These are phyloP conservation scores for Rhodotorula mucilaginosa DNA, from an alignment of 1,284 basidiomycete species.

Conservation along the genomic window DNA sequence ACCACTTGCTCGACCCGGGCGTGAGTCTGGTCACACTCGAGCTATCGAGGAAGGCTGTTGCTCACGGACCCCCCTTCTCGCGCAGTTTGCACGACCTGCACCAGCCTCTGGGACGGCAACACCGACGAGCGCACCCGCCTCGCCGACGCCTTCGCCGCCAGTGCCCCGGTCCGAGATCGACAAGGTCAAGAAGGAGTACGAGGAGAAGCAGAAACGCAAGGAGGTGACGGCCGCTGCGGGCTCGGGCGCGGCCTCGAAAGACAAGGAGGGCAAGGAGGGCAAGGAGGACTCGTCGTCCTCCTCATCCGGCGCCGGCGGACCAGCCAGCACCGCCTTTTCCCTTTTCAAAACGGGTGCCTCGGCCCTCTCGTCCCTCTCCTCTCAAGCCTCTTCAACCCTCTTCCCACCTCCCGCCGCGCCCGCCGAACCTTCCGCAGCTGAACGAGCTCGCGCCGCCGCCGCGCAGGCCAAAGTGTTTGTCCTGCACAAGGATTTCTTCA, in stretches of 20 bases:
- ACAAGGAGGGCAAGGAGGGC: not conserved
- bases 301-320: not conserved
- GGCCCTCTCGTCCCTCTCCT: slow-evolving; percentile 28
- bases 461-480: slow-evolving; percentile 21
- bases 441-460: slow-evolving; percentile 10
- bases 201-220: slow-evolving; percentile 32
- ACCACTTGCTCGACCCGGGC: slow-evolving; percentile 32
- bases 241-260: not conserved
- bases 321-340: slow-evolving; percentile 19
- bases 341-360: slow-evolving; percentile 25
- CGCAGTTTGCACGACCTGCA: slow-evolving; percentile 37
- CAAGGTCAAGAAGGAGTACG: slow-evolving; percentile 36
- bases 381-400: slow-evolving; percentile 13
- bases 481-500: slow-evolving; percentile 28
- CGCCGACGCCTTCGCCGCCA: not conserved
- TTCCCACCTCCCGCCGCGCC: slow-evolving; percentile 26
- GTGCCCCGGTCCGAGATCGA: slow-evolving; percentile 35
- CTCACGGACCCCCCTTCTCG: too few relatives aligned
- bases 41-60: accelerated
- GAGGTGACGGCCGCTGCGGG: not conserved
- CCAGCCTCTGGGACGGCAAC: not conserved
- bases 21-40: slow-evolving; percentile 15
- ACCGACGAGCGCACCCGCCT: not conserved
- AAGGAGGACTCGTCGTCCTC: not conserved
- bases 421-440: slow-evolving; percentile 3